These are phyloP conservation scores for Allantophomopsis lycopodina DNA, from an alignment of 2,329 filamentous ascomycete genomes.

Conservation along the genomic window DNA sequence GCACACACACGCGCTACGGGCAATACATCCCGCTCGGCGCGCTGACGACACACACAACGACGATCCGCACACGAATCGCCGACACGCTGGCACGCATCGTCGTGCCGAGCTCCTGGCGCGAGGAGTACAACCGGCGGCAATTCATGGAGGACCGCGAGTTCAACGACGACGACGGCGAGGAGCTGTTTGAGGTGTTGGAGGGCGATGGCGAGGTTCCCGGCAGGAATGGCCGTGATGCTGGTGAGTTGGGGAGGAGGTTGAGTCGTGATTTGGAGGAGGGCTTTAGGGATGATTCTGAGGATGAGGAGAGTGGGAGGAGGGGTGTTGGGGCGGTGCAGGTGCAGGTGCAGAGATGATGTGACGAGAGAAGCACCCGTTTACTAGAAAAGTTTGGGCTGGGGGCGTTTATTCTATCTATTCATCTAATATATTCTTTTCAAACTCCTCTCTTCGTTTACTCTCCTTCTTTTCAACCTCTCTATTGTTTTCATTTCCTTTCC, in stretches of 20 bases:
- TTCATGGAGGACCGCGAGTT: conserved; percentile 22
- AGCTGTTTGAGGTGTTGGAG: conserved; percentile 44
- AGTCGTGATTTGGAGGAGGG: conserved; percentile 70
- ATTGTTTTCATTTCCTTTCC: no score
- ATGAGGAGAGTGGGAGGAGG: conserved; percentile 23
- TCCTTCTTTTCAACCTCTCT: no score
- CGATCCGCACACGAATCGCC: conserved; percentile 36
- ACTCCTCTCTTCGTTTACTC: no score
- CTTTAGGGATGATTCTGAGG: conserved; percentile 61
- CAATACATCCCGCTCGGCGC: conserved; percentile 60
- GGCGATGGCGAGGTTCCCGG: conserved; percentile 26
- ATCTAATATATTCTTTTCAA: no score
- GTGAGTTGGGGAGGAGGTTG: conserved; percentile 38
- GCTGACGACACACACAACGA: conserved; percentile 45
- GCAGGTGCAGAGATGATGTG: no score
- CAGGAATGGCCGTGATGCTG: conserved; percentile 16
- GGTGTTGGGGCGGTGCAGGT: no score
- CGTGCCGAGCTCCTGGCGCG: conserved; percentile 30
- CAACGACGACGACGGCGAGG: conserved; percentile 55
- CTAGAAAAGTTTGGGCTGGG: no score
- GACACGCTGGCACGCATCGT: conserved; percentile 24
- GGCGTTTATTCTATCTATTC: no score
- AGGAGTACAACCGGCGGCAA: no score
- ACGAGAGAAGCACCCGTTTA: no score
- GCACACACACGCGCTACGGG: conserved; percentile 56